Percentiles rank a stretch among this genome's conserved stretches.
Evolutionary conservation across 352 stramenopile species (phyloP).

Genomic region (Vaucheria bursata): DNA sequence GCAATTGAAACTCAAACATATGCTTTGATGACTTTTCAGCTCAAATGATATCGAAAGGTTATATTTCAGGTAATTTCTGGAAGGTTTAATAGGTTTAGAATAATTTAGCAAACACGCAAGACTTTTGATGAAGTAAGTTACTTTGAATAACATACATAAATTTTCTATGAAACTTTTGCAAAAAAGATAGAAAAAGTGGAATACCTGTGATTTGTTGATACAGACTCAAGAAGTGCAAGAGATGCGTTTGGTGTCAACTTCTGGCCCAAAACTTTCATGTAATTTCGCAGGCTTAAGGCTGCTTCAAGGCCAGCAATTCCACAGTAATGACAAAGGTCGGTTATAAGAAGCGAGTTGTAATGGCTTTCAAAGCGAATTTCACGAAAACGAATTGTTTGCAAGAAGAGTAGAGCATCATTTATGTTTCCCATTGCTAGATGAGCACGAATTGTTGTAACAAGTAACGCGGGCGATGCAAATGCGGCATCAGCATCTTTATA

Average conservation of each 20-base stretch:
- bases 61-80: no score
- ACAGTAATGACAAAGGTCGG: background rate
- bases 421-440: conserved; percentile 1
- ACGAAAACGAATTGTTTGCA: background rate
- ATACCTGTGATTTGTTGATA: no score
- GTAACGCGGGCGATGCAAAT: background rate
- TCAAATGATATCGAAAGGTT: no score
- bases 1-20: no score
- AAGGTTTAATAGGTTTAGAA: no score
- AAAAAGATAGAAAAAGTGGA: no score
- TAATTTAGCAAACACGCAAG: no score
- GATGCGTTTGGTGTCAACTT: background rate
- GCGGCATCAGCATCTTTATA: background rate
- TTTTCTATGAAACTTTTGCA: no score
- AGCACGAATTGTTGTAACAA: background rate
- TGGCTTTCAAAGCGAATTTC: background rate
- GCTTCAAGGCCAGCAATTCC: background rate
- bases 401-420: background rate
- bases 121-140: no score
- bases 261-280: background rate
- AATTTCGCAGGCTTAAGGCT: background rate
- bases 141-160: no score
- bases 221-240: background rate
- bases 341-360: background rate
- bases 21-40: no score